phyloP scores from a whole-genome alignment of 2,329 filamentous ascomycete species.

The Aspergillus versicolor region DNA sequence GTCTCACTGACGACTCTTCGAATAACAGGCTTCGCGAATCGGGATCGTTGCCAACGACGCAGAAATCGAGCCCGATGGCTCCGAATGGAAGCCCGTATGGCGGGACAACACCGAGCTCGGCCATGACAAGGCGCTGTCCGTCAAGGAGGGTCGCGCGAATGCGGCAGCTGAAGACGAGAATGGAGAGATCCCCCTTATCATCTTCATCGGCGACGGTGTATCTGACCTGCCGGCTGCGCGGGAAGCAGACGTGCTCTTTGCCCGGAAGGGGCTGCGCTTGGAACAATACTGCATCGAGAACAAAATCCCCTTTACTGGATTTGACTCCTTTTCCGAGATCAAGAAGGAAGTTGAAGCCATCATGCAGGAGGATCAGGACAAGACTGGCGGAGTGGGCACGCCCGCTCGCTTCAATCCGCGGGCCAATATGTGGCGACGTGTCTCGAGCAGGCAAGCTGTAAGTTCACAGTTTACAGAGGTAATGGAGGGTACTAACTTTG shows the following conservation, averaged over 20 bases:
- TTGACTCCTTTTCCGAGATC: slow-evolving; percentile 67
- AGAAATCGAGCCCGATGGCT: slow-evolving; percentile 57
- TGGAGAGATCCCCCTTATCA: slow-evolving; percentile 63
- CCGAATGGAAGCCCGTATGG: slow-evolving; percentile 66
- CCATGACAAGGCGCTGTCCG: slow-evolving; percentile 66
- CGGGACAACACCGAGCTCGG: slow-evolving; percentile 64
- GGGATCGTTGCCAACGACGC: slow-evolving; percentile 69
- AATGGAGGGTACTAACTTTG: neutral
- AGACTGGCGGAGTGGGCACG: slow-evolving; percentile 60
- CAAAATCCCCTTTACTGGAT: slow-evolving; percentile 59
- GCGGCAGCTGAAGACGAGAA: slow-evolving; percentile 58
- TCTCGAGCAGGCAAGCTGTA: slow-evolving; percentile 58
- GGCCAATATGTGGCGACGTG: slow-evolving; percentile 66
- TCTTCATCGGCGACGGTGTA: slow-evolving; percentile 70
- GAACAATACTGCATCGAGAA: slow-evolving; percentile 67
- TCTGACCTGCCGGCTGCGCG: slow-evolving; percentile 66
- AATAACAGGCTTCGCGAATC: slow-evolving; percentile 47
- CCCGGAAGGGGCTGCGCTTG: slow-evolving; percentile 61
- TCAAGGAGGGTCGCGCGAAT: slow-evolving; percentile 59
- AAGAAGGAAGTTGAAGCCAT: slow-evolving; percentile 60
- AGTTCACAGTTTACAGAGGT: slow-evolving; percentile 24
- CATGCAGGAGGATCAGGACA: slow-evolving; percentile 58
- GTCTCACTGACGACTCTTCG: neutral
- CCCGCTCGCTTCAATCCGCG: slow-evolving; percentile 65
- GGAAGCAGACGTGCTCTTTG: slow-evolving; percentile 67